phyloP scores from a whole-genome alignment of 1,284 basidiomycete genomes.

The Tranzscheliella williamsii region DNA sequence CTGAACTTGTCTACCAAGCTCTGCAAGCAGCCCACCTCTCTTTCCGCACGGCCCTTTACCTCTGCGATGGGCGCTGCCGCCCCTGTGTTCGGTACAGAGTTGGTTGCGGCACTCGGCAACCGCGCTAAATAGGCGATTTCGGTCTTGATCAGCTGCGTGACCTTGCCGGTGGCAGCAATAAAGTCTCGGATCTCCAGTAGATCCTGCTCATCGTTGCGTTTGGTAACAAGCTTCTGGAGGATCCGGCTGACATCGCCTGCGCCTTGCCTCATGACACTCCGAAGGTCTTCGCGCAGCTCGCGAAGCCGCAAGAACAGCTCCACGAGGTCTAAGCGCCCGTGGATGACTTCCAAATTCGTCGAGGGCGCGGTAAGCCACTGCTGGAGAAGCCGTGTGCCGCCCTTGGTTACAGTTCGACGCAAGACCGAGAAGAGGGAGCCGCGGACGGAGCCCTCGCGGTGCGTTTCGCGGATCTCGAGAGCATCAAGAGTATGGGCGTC shows the following conservation, averaged over 20 bases:
- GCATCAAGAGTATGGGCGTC: constrained; percentile 56
- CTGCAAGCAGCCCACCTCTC: constrained; percentile 1
- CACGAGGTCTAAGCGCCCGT: constrained; percentile 44
- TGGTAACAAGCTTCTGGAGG: constrained; percentile 48
- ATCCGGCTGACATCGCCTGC: constrained; percentile 52
- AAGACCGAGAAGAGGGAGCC: constrained; percentile 51
- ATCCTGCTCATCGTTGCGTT: constrained; percentile 55
- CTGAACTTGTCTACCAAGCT: constrained; percentile 12
- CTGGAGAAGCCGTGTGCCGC: constrained; percentile 49
- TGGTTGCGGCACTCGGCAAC: too few species aligned
- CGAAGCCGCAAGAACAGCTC: constrained; percentile 26
- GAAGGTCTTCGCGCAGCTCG: constrained; percentile 46
- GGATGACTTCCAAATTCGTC: constrained; percentile 38
- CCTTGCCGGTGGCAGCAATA: constrained; percentile 21
- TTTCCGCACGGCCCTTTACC: neutral
- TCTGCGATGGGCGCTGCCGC: neutral
- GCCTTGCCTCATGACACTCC: constrained; percentile 21
- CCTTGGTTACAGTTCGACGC: constrained; percentile 54
- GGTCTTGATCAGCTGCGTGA: constrained; percentile 8
- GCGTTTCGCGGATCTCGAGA: constrained; percentile 46
- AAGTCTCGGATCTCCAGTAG: constrained; percentile 55
- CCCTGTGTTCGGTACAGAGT: too few species aligned
- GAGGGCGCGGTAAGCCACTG: constrained; percentile 55
- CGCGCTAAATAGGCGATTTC: constrained; percentile 12
- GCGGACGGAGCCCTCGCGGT: constrained; percentile 37